Conservation (phyloP, 495 filamentous ascomycete genomes). For the Aspergillus ostianus region DNA sequence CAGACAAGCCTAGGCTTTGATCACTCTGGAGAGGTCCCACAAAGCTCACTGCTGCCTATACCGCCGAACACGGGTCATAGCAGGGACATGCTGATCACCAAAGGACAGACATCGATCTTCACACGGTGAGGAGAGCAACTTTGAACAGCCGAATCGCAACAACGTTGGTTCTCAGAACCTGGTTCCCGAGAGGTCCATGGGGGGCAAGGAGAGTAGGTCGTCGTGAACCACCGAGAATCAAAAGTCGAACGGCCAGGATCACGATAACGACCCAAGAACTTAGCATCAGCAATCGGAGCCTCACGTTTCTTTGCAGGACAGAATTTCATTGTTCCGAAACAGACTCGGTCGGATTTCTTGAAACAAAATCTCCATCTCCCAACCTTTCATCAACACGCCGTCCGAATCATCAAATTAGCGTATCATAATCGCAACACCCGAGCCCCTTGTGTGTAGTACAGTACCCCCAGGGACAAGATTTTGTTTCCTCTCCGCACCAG, state of each 20-base stretch:
- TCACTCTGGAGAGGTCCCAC: slow-evolving; percentile 92
- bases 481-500: slow-evolving; percentile 71
- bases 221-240: slow-evolving; percentile 2
- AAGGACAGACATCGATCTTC: background rate
- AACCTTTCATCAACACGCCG: slow-evolving; percentile 7
- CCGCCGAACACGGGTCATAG: background rate
- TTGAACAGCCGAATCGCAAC: slow-evolving; percentile 1
- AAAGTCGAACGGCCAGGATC: slow-evolving; percentile 19
- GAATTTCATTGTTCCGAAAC: slow-evolving; percentile 39
- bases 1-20: slow-evolving; percentile 97
- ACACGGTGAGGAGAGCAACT: slow-evolving; percentile 15
- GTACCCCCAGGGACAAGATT: slow-evolving; percentile 80
- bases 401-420: slow-evolving; percentile 5
- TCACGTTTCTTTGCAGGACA: slow-evolving; percentile 23
- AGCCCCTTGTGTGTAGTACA: slow-evolving; percentile 70
- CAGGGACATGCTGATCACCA: background rate
- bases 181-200: slow-evolving; percentile 3
- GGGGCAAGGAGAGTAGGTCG: background rate
- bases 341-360: slow-evolving; percentile 33
- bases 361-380: slow-evolving; percentile 31
- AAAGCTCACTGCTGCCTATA: slow-evolving; percentile 3
- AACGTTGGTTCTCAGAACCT: slow-evolving; percentile 2
- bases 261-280: slow-evolving; percentile 22
- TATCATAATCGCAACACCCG: background rate
- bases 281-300: slow-evolving; percentile 9